These are phyloP conservation scores for Maudiozyma bulderi DNA, from an alignment of 805 yeast genomes.

Conservation along the genomic window DNA sequence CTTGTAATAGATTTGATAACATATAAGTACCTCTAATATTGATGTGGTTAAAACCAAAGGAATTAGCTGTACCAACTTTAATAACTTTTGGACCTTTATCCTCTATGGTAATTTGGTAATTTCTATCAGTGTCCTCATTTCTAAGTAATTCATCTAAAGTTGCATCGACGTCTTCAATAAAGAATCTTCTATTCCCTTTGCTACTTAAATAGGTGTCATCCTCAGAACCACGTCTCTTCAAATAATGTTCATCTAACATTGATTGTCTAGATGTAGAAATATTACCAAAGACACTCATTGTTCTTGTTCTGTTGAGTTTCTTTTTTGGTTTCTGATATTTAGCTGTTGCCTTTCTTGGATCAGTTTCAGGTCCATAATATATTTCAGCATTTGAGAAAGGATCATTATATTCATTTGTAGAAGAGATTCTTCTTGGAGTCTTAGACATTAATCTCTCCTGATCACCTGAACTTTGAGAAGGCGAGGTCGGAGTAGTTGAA, in stretches of 20 bases:
- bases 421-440: conserved; percentile 28
- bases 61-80: conserved; percentile 71
- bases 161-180: conserved; percentile 63
- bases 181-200: conserved; percentile 38
- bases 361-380: conserved; percentile 57
- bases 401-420: conserved; percentile 41
- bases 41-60: conserved; percentile 65
- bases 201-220: conserved; percentile 37
- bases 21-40: conserved; percentile 82
- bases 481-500: conserved; percentile 45
- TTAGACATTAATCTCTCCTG: neutral
- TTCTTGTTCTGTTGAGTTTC: conserved; percentile 44
- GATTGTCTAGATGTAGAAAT: conserved; percentile 17
- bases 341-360: conserved; percentile 34
- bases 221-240: conserved; percentile 44
- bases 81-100: conserved; percentile 80
- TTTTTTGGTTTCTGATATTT: neutral
- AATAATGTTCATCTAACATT: conserved; percentile 14
- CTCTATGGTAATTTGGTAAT: conserved; percentile 77
- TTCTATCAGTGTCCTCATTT: conserved; percentile 77
- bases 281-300: conserved; percentile 40
- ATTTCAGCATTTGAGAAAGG: conserved; percentile 62
- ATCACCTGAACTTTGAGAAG: neutral
- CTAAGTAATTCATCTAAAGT: conserved; percentile 60
- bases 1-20: conserved; percentile 80